Conservation (phyloP, 495 filamentous ascomycete species). For the Niebla homalea region DNA sequence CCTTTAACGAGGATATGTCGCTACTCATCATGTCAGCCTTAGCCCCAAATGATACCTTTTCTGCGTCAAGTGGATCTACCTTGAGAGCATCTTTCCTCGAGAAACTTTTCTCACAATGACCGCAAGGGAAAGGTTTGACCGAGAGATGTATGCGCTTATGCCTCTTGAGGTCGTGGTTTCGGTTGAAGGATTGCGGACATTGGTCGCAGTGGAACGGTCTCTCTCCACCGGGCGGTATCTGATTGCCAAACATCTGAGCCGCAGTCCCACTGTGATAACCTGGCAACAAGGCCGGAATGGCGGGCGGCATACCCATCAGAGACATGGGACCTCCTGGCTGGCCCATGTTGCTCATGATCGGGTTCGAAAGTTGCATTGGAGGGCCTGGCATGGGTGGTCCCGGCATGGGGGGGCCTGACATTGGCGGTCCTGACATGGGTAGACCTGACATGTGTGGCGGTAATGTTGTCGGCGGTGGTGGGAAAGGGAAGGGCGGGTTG, state of each 20-base stretch:
- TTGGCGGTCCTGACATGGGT: background rate
- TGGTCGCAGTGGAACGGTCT: conserved; percentile 90
- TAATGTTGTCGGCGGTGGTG: background rate
- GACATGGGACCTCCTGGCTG: conserved; percentile 56
- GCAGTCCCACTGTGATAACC: conserved; percentile 46
- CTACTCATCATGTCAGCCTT: conserved; percentile 36
- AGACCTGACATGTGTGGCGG: background rate
- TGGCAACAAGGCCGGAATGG: conserved; percentile 22
- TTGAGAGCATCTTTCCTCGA: conserved; percentile 94
- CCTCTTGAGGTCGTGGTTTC: conserved; percentile 92
- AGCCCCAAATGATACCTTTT: background rate
- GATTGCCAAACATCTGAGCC: conserved; percentile 38
- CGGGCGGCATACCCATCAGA: conserved; percentile 48
- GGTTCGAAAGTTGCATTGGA: conserved; percentile 27
- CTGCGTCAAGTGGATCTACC: conserved; percentile 38
- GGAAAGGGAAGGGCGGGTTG: too few relatives aligned
- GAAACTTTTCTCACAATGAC: conserved; percentile 90
- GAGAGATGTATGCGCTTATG: conserved; percentile 92
- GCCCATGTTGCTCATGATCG: conserved; percentile 68
- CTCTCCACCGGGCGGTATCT: conserved; percentile 48
- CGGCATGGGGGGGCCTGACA: too few relatives aligned
- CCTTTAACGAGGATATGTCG: conserved; percentile 89
- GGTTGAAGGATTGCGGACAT: conserved; percentile 87
- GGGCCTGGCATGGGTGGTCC: conserved; percentile 35
- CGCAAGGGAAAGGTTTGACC: conserved; percentile 90